These are phyloP conservation scores for Xylaria sp. DNA, from an alignment of 2,329 filamentous ascomycete species.

Conservation along the genomic window DNA sequence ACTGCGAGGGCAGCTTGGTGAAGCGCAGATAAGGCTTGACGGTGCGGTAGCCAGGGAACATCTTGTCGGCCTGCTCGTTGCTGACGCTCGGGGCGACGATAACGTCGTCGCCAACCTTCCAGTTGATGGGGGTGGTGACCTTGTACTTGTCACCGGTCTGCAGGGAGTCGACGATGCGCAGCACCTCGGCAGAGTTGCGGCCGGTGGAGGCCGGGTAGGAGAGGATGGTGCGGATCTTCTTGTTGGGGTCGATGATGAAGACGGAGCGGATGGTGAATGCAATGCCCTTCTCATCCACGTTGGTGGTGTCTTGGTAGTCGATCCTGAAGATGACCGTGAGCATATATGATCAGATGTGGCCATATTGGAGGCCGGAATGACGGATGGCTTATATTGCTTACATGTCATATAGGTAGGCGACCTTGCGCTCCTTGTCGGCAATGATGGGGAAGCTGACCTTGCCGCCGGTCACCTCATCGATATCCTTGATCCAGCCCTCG, in stretches of 20 bases:
- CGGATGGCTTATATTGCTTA: slow-evolving; percentile 34
- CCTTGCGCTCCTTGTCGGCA: slow-evolving; percentile 70
- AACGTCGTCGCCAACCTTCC: slow-evolving; percentile 82
- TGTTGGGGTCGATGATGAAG: slow-evolving; percentile 89
- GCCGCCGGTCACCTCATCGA: slow-evolving; percentile 69
- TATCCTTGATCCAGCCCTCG: slow-evolving; percentile 86
- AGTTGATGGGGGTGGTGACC: slow-evolving; percentile 85
- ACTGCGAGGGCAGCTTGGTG: slow-evolving; percentile 58
- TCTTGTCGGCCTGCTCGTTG: slow-evolving; percentile 78
- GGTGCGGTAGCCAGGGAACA: slow-evolving; percentile 72
- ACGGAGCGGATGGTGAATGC: slow-evolving; percentile 93
- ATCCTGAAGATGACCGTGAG: slow-evolving; percentile 43
- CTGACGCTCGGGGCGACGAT: slow-evolving; percentile 81
- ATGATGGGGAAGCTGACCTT: slow-evolving; percentile 73
- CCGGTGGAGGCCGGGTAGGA: slow-evolving; percentile 89
- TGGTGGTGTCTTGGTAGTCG: slow-evolving; percentile 75
- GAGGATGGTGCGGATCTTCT: slow-evolving; percentile 89
- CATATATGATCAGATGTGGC: neutral
- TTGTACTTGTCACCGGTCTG: slow-evolving; percentile 84
- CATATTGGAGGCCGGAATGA: neutral
- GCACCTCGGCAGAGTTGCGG: slow-evolving; percentile 73
- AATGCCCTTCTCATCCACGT: slow-evolving; percentile 75
- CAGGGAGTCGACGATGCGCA: slow-evolving; percentile 72
- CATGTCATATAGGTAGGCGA: slow-evolving; percentile 76
- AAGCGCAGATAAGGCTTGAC: slow-evolving; percentile 71